A percentile compares a stretch with the other conserved stretches of the same genome.
phyloP scores from a whole-genome alignment of 768 basidiomycete genomes.

The Gymnopilus junonius region DNA sequence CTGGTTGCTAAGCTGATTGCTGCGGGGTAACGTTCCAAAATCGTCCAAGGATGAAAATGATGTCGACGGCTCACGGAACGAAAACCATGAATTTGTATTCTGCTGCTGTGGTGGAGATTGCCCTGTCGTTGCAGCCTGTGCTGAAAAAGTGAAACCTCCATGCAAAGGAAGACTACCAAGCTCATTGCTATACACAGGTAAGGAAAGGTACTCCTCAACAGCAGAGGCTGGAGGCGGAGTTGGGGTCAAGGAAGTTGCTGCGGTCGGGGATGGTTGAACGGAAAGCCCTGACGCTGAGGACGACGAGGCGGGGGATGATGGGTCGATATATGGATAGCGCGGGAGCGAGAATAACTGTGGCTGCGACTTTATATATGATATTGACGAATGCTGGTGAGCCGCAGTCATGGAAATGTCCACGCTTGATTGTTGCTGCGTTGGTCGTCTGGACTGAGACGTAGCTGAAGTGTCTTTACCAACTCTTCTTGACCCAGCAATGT shows the following conservation, averaged over 20 bases:
- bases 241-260: not conserved
- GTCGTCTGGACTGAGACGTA: not conserved
- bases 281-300: not conserved
- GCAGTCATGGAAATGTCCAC: not conserved
- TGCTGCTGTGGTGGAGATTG: slow-evolving; percentile 6
- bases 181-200: slow-evolving; percentile 68
- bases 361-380: not conserved
- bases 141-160: slow-evolving; percentile 32
- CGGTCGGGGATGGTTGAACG: not conserved
- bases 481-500: slow-evolving; percentile 42
- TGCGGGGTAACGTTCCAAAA: not conserved
- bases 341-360: not conserved
- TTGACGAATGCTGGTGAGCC: not conserved
- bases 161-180: slow-evolving; percentile 56
- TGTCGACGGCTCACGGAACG: not conserved
- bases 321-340: not conserved
- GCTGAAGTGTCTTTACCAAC: slow-evolving; percentile 15
- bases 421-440: slow-evolving; percentile 3
- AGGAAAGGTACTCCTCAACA: slow-evolving; percentile 28
- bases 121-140: slow-evolving; percentile 8
- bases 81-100: slow-evolving; percentile 11
- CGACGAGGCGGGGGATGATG: not conserved
- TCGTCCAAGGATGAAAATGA: not conserved
- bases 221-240: not conserved
- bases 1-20: not conserved